Conservation (phyloP, 306 rosid species). For the Vicia villosa region DNA sequence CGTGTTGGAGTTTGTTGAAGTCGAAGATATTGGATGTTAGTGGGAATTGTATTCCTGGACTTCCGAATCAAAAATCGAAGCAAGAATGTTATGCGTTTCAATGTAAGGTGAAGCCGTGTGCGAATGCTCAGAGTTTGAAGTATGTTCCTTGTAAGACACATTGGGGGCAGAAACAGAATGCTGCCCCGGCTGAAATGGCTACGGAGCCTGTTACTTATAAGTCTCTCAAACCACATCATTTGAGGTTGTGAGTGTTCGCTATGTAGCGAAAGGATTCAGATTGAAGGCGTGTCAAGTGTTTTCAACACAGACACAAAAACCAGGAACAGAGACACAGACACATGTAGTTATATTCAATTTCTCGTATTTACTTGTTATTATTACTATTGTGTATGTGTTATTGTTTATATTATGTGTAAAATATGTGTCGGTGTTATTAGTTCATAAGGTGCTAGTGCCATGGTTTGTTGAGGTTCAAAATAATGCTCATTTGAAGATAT, state of each 20-base stretch:
- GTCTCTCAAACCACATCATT: slow-evolving; percentile 44
- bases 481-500: not conserved
- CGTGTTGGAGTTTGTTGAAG: slow-evolving; percentile 54
- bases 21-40: slow-evolving; percentile 47
- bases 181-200: not conserved
- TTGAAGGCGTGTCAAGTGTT: not conserved
- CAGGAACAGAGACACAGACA: not conserved
- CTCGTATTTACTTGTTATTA: not conserved
- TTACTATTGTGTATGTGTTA: not conserved
- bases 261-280: too few relatives aligned
- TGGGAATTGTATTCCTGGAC: slow-evolving; percentile 58
- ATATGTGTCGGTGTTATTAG: not conserved
- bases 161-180: not conserved
- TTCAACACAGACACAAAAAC: not conserved
- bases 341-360: not conserved
- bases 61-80: slow-evolving; percentile 47
- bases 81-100: slow-evolving; percentile 44
- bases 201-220: slow-evolving; percentile 46
- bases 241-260: slow-evolving; percentile 22
- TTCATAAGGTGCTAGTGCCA: not conserved
- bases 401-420: not conserved
- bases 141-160: slow-evolving; percentile 50
- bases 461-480: not conserved
- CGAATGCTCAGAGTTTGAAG: slow-evolving; percentile 13
- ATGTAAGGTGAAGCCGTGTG: slow-evolving; percentile 30